Conservation (phyloP, 805 yeast genomes). For the Saturnispora bothae region DNA sequence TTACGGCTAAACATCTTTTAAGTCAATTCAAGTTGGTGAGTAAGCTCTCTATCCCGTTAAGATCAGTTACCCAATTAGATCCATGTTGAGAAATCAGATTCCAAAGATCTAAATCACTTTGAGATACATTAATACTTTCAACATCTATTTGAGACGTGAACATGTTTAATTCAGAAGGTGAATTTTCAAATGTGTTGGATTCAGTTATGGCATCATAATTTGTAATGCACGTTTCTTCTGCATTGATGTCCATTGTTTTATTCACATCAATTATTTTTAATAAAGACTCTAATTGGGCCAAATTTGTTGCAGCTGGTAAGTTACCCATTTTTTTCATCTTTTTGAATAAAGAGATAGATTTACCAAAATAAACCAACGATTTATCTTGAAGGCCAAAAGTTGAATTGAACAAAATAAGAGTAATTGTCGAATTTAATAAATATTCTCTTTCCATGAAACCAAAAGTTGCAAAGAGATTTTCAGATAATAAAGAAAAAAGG, state of each 20-base stretch:
- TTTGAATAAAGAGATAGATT: slow-evolving; percentile 58
- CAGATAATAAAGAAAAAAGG: slow-evolving; percentile 64
- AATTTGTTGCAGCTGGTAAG: slow-evolving; percentile 66
- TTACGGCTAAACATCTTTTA: too few species aligned
- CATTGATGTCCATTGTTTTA: slow-evolving; percentile 42
- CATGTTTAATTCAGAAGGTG: too few species aligned
- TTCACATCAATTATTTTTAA: slow-evolving; percentile 59
- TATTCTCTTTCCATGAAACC: slow-evolving; percentile 86
- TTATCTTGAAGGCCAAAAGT: slow-evolving; percentile 78
- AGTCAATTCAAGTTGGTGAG: neutral
- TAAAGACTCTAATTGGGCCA: slow-evolving; percentile 60
- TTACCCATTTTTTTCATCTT: slow-evolving; percentile 70
- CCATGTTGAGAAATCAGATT: slow-evolving; percentile 70
- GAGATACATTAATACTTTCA: slow-evolving; percentile 26
- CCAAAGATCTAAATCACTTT: slow-evolving; percentile 51
- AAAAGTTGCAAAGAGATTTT: slow-evolving; percentile 73
- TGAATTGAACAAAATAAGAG: slow-evolving; percentile 61
- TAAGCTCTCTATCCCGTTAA: neutral
- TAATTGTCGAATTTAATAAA: slow-evolving; percentile 65
- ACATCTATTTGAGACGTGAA: slow-evolving; percentile 28
- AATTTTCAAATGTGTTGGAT: too few species aligned
- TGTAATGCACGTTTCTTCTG: too few species aligned
- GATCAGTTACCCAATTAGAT: neutral
- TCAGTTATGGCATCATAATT: too few species aligned
- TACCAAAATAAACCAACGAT: slow-evolving; percentile 60